phyloP scores from a whole-genome alignment of 2,329 filamentous ascomycete genomes.

The Metarhizium anisopliae region DNA sequence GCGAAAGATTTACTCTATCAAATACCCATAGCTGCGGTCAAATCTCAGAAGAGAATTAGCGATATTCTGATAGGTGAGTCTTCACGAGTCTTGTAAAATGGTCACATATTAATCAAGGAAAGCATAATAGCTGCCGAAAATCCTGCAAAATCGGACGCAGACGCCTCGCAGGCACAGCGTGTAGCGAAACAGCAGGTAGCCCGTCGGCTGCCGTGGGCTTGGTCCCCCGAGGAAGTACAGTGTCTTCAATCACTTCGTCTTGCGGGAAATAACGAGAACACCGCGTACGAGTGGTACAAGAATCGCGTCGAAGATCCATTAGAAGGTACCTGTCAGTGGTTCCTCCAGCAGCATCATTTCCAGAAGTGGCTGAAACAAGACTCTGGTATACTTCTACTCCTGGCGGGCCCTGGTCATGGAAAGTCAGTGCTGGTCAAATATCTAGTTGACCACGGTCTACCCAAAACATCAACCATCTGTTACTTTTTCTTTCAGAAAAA shows the following conservation, averaged over 20 bases:
- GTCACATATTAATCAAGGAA: background rate
- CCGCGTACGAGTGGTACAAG: constrained; percentile 23
- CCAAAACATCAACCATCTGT: constrained; percentile 18
- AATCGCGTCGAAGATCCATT: constrained; percentile 5
- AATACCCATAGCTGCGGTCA: constrained; percentile 9
- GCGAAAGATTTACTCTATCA: constrained; percentile 14
- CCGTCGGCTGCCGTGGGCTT: no score
- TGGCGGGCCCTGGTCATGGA: constrained; percentile 29
- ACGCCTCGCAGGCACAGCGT: constrained; percentile 2
- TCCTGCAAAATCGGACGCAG: background rate
- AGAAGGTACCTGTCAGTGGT: constrained; percentile 22
- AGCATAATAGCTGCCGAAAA: background rate
- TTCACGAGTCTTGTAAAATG: background rate
- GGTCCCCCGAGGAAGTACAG: background rate
- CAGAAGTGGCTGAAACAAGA: constrained; percentile 17
- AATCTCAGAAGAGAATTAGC: constrained; percentile 7
- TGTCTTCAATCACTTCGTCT: constrained; percentile 11
- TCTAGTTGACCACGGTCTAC: constrained; percentile 11
- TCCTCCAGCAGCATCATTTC: constrained; percentile 20
- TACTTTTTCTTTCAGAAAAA: constrained; percentile 36
- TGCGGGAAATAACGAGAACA: background rate
- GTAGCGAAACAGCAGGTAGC: background rate
- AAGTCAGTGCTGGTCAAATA: constrained; percentile 25
- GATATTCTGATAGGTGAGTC: constrained; percentile 4
- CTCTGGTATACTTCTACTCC: constrained; percentile 21